Evolutionary conservation across 495 filamentous ascomycete species (phyloP).

Genomic region (Tuber microsphaerosporum): DNA sequence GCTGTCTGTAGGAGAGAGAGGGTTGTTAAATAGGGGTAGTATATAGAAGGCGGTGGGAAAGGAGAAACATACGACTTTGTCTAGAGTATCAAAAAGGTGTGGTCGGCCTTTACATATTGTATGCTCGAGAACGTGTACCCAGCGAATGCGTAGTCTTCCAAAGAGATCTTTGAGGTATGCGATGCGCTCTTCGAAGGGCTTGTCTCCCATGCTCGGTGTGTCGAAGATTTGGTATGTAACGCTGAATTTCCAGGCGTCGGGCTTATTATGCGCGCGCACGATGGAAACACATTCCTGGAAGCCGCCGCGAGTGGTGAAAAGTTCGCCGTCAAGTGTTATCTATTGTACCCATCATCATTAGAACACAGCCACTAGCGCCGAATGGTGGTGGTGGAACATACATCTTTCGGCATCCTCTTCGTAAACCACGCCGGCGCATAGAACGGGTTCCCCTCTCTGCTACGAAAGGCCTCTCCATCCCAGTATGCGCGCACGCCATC

Average conservation of each 20-base stretch:
- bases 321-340: slow-evolving; percentile 39
- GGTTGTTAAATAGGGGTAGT: background rate
- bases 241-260: slow-evolving; percentile 39
- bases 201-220: slow-evolving; percentile 26
- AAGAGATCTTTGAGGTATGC: slow-evolving; percentile 27
- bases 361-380: background rate
- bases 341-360: slow-evolving; percentile 9
- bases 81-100: slow-evolving; percentile 35
- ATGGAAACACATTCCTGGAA: slow-evolving; percentile 42
- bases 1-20: background rate
- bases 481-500: slow-evolving; percentile 42
- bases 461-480: slow-evolving; percentile 37
- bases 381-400: slow-evolving; percentile 5
- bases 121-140: slow-evolving; percentile 37
- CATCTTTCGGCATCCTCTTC: slow-evolving; percentile 36
- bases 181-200: slow-evolving; percentile 37
- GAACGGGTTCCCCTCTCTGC: slow-evolving; percentile 40
- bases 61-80: slow-evolving; percentile 18
- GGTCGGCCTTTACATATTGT: slow-evolving; percentile 20
- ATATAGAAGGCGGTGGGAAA: background rate
- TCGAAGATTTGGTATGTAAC: slow-evolving; percentile 41
- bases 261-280: slow-evolving; percentile 38
- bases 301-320: slow-evolving; percentile 38
- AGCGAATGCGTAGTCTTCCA: slow-evolving; percentile 25
- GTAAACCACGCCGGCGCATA: slow-evolving; percentile 41